Percentiles rank a stretch among this genome's conserved stretches.
phyloP scores from a whole-genome alignment of 257 asterid species.

The Nicotiana obtusifolia region DNA sequence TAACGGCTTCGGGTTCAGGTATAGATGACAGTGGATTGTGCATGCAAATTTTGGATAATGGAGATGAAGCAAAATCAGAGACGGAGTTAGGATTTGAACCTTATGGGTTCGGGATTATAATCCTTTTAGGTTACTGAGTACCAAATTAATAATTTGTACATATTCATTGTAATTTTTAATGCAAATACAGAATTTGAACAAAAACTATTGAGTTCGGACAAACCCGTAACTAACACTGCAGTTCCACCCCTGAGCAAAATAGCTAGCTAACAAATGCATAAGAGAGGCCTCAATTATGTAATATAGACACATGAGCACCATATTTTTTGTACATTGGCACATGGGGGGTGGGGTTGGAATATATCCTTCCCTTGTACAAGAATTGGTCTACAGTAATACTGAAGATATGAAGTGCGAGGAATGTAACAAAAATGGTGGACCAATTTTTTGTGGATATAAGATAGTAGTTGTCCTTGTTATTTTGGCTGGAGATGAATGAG shows the following conservation, averaged over 20 bases:
- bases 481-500: constrained; percentile 22
- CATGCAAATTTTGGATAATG: background rate
- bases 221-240: too few relatives aligned
- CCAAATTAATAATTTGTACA: too few relatives aligned
- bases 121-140: too few relatives aligned
- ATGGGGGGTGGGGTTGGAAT: constrained; percentile 11
- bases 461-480: constrained; percentile 12
- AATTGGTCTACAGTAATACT: constrained; percentile 22
- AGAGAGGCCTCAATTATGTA: background rate
- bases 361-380: constrained; percentile 9
- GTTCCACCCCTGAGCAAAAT: background rate
- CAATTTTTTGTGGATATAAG: constrained; percentile 10
- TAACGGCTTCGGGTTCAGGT: too few relatives aligned
- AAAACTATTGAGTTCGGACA: too few relatives aligned
- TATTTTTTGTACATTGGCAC: constrained; percentile 5
- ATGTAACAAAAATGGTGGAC: constrained; percentile 28
- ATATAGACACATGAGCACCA: background rate
- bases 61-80: background rate
- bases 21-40: background rate
- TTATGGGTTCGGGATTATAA: too few relatives aligned
- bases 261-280: background rate
- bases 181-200: too few relatives aligned
- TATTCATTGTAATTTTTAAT: too few relatives aligned
- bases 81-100: too few relatives aligned
- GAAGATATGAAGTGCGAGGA: constrained; percentile 21